Evolutionary conservation across 2,329 filamentous ascomycete species (phyloP).

Genomic region (Fusarium annulatum): DNA sequence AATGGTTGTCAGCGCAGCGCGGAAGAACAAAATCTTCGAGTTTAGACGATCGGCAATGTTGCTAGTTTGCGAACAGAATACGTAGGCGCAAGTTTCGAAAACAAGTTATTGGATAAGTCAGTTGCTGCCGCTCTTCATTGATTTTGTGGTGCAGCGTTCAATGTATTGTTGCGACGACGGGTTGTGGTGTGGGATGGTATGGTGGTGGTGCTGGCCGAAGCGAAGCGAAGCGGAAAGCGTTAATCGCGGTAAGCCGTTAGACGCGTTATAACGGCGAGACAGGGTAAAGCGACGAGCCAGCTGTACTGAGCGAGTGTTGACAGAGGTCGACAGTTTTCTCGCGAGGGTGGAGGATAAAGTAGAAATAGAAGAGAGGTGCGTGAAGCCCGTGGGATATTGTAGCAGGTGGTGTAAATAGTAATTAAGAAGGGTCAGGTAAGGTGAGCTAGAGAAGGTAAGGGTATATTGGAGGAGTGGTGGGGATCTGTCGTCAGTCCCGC

Average conservation of each 20-base stretch:
- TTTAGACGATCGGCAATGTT: conserved; percentile 6
- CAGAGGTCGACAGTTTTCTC: conserved; percentile 27
- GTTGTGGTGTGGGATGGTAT: conserved; percentile 17
- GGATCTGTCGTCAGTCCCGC: conserved; percentile 41
- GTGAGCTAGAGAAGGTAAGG: conserved; percentile 39
- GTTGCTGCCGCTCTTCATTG: conserved; percentile 25
- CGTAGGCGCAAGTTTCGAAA: conserved; percentile 14
- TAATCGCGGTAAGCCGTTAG: conserved; percentile 36
- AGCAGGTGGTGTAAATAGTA: conserved; percentile 42
- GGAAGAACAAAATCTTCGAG: conserved; percentile 8
- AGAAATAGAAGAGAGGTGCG: conserved; percentile 34
- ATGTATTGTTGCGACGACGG: conserved; percentile 28
- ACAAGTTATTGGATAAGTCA: neutral
- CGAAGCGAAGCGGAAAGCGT: conserved; percentile 29
- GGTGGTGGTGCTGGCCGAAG: conserved; percentile 17
- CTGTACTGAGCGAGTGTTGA: conserved; percentile 38
- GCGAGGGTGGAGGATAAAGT: conserved; percentile 22
- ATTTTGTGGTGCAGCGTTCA: conserved; percentile 17
- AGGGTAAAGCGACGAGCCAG: conserved; percentile 16
- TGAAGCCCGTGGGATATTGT: conserved; percentile 40
- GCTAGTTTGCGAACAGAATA: conserved; percentile 14
- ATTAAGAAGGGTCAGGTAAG: conserved; percentile 39
- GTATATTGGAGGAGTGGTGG: conserved; percentile 44
- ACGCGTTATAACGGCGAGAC: conserved; percentile 14
- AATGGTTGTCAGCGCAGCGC: conserved; percentile 25